These are phyloP conservation scores for Teratosphaeria viscida DNA, from an alignment of 2,329 filamentous ascomycete species.

Conservation along the genomic window DNA sequence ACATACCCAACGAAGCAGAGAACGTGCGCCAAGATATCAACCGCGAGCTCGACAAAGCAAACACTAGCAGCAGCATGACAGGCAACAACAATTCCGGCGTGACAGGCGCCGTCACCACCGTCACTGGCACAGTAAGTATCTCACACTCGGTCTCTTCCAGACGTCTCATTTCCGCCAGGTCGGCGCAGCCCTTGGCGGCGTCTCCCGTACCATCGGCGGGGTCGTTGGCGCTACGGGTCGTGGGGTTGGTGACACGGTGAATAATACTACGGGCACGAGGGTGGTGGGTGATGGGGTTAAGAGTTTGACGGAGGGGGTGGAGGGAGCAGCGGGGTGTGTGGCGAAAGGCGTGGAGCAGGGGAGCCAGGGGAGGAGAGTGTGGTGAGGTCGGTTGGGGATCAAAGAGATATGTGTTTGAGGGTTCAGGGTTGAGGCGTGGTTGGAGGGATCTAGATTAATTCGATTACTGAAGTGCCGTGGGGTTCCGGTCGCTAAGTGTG, in stretches of 20 bases:
- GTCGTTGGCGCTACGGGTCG: conserved; percentile 39
- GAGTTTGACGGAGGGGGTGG: conserved; percentile 34
- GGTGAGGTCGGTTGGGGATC: background rate
- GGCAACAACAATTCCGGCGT: conserved; percentile 29
- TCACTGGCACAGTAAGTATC: conserved; percentile 39
- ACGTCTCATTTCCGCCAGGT: conserved; percentile 6
- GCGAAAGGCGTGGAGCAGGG: conserved; percentile 38
- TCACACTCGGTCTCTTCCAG: background rate
- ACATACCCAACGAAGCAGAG: background rate
- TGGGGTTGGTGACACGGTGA: conserved; percentile 35
- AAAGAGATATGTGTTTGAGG: background rate
- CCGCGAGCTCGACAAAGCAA: conserved; percentile 1
- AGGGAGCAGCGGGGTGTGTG: conserved; percentile 32
- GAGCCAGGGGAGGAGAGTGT: conserved; percentile 34
- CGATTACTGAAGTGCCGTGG: no score
- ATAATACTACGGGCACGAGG: conserved; percentile 36
- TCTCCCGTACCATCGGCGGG: conserved; percentile 43
- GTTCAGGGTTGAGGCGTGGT: background rate
- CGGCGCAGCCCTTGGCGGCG: conserved; percentile 46
- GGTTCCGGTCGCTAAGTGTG: no score
- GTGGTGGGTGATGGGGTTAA: conserved; percentile 33
- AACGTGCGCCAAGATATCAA: conserved; percentile 1
- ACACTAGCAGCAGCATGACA: conserved; percentile 7
- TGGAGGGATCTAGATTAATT: background rate
- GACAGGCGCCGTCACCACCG: conserved; percentile 44